These are phyloP conservation scores for Cyberlindnera lachancei DNA, from an alignment of 805 yeast genomes.

Conservation along the genomic window DNA sequence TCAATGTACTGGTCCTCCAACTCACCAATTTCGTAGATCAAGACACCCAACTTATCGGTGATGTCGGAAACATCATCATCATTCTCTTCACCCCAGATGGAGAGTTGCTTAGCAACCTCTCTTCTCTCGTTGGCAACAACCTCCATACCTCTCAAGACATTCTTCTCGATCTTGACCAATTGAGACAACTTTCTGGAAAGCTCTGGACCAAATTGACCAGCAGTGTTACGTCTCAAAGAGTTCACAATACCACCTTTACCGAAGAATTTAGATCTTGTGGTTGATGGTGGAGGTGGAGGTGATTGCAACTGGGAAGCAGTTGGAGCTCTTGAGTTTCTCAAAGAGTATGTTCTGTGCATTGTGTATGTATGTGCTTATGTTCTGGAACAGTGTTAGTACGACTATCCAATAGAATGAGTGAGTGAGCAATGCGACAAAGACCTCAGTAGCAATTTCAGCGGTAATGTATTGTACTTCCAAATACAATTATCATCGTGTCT, in stretches of 20 bases:
- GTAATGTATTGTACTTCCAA: too few relatives aligned
- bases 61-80: constrained; percentile 83
- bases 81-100: constrained; percentile 81
- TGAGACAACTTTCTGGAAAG: constrained; percentile 66
- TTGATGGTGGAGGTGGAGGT: constrained; percentile 92
- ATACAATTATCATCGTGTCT: too few relatives aligned
- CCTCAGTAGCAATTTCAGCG: too few relatives aligned
- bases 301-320: constrained; percentile 92
- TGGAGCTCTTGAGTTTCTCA: constrained; percentile 93
- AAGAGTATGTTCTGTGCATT: constrained; percentile 98
- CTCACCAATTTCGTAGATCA: constrained; percentile 77
- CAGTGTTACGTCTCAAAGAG: constrained; percentile 60
- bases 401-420: too few relatives aligned
- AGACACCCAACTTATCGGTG: constrained; percentile 80
- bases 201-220: constrained; percentile 78
- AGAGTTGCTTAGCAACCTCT: constrained; percentile 75
- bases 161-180: constrained; percentile 75
- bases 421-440: too few relatives aligned
- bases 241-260: constrained; percentile 65
- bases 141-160: constrained; percentile 72
- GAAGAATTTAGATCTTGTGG: constrained; percentile 85
- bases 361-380: too few relatives aligned
- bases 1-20: constrained; percentile 83
- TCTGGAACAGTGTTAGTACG: constrained; percentile 11
- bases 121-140: constrained; percentile 70